A percentile compares a stretch with the other conserved stretches of the same genome.
Evolutionary conservation across 2,329 filamentous ascomycete species (phyloP).

Genomic region (Epichloe hybrida): DNA sequence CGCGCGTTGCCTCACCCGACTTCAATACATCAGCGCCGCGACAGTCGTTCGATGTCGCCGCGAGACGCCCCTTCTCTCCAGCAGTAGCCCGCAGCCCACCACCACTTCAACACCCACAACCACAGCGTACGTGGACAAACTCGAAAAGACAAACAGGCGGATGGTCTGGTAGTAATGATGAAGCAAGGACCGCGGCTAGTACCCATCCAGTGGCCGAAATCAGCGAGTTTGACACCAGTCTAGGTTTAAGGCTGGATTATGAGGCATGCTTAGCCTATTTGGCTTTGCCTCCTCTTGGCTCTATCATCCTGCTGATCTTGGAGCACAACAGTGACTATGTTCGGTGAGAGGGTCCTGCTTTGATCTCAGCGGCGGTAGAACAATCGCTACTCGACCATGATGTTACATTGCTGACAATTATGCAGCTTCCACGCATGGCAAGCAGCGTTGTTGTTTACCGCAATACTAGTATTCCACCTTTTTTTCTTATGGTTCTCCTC

Average conservation of each 20-base stretch:
- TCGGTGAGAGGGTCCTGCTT: conserved; percentile 38
- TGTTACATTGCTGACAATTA: conserved; percentile 8
- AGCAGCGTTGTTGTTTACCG: conserved; percentile 68
- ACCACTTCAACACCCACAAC: conserved; percentile 36
- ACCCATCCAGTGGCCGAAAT: conserved; percentile 36
- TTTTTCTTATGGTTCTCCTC: conserved; percentile 75
- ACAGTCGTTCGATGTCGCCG: conserved; percentile 40
- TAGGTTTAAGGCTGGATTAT: conserved; percentile 75
- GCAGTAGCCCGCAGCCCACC: conserved; percentile 28
- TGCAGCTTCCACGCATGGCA: conserved; percentile 93
- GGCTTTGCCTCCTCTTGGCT: conserved; percentile 70
- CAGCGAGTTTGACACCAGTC: conserved; percentile 80
- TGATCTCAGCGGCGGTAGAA: neutral
- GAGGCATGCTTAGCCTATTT: conserved; percentile 88
- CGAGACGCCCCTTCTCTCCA: conserved; percentile 42
- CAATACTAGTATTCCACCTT: conserved; percentile 63
- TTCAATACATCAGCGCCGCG: conserved; percentile 28
- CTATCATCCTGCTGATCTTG: conserved; percentile 67
- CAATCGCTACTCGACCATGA: neutral
- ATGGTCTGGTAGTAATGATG: conserved; percentile 8
- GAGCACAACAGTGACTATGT: conserved; percentile 98
- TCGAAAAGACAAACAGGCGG: conserved; percentile 25
- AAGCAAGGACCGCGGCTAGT: conserved; percentile 18
- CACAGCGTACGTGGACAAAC: conserved; percentile 39
- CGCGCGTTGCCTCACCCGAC: conserved; percentile 63